Evolutionary conservation across 176 grass and related monocot genomes (phyloP), one percentile per base, ranked within the genome.

Genomic region (Rhipidocladum racemiflorum): DNA sequence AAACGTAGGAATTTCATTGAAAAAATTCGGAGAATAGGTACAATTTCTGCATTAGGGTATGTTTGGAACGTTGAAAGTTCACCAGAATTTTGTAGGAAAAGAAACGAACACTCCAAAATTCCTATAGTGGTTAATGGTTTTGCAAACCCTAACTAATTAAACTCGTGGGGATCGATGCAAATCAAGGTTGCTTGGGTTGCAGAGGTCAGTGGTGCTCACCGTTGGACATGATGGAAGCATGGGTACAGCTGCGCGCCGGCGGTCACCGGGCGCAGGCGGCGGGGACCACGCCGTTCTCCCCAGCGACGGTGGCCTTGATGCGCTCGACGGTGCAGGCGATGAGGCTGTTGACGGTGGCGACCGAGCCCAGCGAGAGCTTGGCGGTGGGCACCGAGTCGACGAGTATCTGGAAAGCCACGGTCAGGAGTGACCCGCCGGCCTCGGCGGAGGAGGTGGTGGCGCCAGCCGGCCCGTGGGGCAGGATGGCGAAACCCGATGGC

Each of bases 341-440:
- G 85, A 97, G 89, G 48, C 85, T 94, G 69, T 94, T 94, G 43
- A 97, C 94, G 27, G 91, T 94, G 17, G 91, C 91, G 60, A 97
- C 94, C 17, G 94, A 97, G 10, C 94, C 94, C 16, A 97, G 83
- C 0, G 94, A 97, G 7, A 97, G 85, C 80, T 94, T 97, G 50
- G 94, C 94, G 18, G 94, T 92, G 28, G 94, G 94, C 21, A 85
- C 85, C 0, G 91, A 94, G 76, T 97, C 94, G 6, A 97, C 94
- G 12, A 97, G 84, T 50, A 97, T 94, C 83, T 97, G 94, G 77
- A 97, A 97, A 18, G 94, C 94, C 28, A 97, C 89, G 0, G 94
- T 92, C 38, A 97, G 87, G 17, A 97, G 87, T 9, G 91, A 97
- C 0, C 94, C 94, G 5, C 80, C 88, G 0, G 76, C 48, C 45